Evolutionary conservation across 179 eudicot species (phyloP), one percentile per base, ranked within the genome.

Genomic region (Silene vulgaris): DNA sequence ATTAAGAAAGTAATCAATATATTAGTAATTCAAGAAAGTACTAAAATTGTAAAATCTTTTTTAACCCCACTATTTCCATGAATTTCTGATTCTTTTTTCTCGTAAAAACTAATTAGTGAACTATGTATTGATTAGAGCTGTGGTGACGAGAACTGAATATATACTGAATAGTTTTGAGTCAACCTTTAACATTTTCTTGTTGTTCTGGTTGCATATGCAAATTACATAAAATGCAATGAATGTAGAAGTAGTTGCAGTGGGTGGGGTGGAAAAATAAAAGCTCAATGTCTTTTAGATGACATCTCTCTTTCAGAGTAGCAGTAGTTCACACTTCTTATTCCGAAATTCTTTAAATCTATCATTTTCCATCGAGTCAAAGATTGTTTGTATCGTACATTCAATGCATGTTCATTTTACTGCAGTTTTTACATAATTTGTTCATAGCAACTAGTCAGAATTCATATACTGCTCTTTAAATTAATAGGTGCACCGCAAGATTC

Each of bases 401-500:
- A n/a, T 13, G 17, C 0, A 2, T 63, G 67, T 11, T 63, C 67
- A 23, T 26, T 11, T 62, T 1, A 48, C 54, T 48, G 8, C 12
- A 16, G 54, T 26, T 74, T 7, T 28, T 7, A 65, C 2, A 23
- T 45, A 8, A 9, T 77, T 77, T 19, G 20, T 29, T n/a, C 59
- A n/a, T 14, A 35, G 23, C 52, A 11, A 23, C 6, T 29, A 72
- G n/a, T 17, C 48, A 32, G 21, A 28, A 8, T 21, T 37, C 74
- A 66, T 13, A 19, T 5, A 69, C 35, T 14, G 0, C 16, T 60
- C 32, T 76, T 73, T 66, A 32, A 16, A 57, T 64, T 61, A 6
- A 28, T 64, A 96, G 99, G 99, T 60, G 59, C 89, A 48, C 99
- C 99, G n/a, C 96, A 93, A 83, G 99, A 96, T 79, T 96, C 99